Evolutionary conservation across 2,329 filamentous ascomycete genomes (phyloP).

Genomic region (Diaporthe ampelina): DNA sequence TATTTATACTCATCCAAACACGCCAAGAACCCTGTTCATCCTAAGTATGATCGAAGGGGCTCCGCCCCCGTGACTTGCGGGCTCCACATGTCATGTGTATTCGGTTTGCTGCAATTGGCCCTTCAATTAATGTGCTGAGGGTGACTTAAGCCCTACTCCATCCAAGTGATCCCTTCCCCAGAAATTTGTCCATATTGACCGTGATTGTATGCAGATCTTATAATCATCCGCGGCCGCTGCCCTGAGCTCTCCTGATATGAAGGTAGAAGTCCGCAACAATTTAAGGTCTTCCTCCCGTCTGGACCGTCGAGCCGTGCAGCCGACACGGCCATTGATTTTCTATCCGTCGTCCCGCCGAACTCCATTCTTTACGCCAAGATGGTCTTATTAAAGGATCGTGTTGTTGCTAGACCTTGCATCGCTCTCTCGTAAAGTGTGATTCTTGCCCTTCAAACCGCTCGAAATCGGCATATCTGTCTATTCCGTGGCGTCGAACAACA

Average conservation of each 20-base stretch:
- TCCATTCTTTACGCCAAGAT: background rate
- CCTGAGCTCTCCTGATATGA: too few species aligned
- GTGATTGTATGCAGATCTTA: slow-evolving; percentile 1
- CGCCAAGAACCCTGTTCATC: slow-evolving; percentile 27
- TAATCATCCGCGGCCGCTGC: background rate
- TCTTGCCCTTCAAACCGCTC: too few species aligned
- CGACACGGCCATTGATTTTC: slow-evolving; percentile 4
- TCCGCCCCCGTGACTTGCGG: background rate
- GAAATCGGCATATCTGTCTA: too few species aligned
- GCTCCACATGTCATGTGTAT: background rate
- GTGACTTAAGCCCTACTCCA: too few species aligned
- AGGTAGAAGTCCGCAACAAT: background rate
- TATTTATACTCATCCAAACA: slow-evolving; percentile 23
- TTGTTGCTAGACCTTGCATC: too few species aligned
- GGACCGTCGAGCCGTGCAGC: slow-evolving; percentile 28
- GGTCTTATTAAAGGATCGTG: background rate
- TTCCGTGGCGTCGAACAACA: too few species aligned
- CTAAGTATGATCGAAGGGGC: background rate
- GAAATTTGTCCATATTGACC: background rate
- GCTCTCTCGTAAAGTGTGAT: too few species aligned
- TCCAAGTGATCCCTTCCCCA: background rate
- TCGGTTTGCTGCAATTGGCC: background rate
- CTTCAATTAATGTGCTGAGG: background rate
- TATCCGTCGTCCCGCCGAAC: background rate
- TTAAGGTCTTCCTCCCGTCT: slow-evolving; percentile 5